These are phyloP conservation scores for Lactarius tabidus DNA, from an alignment of 768 basidiomycete genomes.

Conservation along the genomic window DNA sequence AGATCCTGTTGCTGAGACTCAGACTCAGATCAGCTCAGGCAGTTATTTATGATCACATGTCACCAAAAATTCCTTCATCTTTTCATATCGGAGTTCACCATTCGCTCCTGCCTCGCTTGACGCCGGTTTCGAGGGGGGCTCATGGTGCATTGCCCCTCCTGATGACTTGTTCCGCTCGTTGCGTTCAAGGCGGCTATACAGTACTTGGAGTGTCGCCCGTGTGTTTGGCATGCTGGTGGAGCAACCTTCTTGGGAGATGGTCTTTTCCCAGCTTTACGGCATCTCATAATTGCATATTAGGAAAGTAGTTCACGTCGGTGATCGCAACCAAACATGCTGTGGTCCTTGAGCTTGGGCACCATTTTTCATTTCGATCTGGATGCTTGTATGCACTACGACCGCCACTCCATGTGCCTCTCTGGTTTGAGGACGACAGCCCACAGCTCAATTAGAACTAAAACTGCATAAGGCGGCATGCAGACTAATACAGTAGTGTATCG, in stretches of 20 bases:
- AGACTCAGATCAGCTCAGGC: background rate
- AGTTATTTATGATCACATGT: background rate
- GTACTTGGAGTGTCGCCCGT: background rate
- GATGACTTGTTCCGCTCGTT: background rate
- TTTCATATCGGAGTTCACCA: slow-evolving; percentile 1
- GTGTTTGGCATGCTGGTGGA: background rate
- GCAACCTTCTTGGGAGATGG: background rate
- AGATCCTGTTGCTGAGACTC: background rate
- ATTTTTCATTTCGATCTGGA: background rate
- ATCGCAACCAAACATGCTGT: background rate
- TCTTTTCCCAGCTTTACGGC: background rate
- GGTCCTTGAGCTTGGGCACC: background rate
- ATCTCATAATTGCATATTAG: background rate
- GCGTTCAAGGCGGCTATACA: background rate
- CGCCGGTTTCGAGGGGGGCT: background rate
- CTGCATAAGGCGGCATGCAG: background rate
- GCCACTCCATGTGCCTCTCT: background rate
- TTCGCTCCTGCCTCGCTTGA: background rate
- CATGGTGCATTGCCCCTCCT: background rate
- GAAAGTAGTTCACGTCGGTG: background rate
- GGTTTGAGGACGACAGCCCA: background rate
- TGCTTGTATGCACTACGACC: background rate
- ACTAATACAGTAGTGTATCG: background rate
- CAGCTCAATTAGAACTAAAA: background rate
- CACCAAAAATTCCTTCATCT: background rate